phyloP scores from a whole-genome alignment of 2,329 filamentous ascomycete genomes.

The Fusarium veterinarium region DNA sequence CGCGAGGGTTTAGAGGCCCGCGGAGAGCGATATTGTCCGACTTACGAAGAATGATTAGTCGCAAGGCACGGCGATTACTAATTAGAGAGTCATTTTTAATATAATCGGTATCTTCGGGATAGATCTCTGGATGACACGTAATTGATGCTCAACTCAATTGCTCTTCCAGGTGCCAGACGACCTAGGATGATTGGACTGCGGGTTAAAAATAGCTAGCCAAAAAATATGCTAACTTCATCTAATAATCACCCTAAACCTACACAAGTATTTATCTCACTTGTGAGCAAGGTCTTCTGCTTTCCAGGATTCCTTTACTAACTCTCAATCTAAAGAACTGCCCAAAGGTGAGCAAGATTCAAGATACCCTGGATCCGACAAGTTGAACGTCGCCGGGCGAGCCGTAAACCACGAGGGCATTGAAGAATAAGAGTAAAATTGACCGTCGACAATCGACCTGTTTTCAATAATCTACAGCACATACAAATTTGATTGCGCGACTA shows the following conservation, averaged over 20 bases:
- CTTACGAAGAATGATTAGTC: not conserved
- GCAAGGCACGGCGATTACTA: not conserved
- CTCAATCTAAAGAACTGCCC: not conserved
- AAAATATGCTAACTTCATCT: not conserved
- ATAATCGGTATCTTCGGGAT: not conserved
- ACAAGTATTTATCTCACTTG: accelerated
- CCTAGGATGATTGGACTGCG: not conserved
- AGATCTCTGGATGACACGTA: not conserved
- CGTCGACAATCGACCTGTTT: too few species aligned
- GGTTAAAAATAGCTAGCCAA: not conserved
- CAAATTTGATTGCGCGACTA: not conserved
- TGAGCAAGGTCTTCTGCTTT: accelerated
- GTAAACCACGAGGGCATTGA: accelerated
- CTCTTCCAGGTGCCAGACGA: too few species aligned
- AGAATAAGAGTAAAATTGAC: not conserved
- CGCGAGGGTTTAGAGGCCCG: not conserved
- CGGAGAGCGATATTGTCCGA: not conserved
- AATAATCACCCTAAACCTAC: too few species aligned
- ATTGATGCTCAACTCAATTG: not conserved
- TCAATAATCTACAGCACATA: accelerated
- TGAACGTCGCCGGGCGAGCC: not conserved
- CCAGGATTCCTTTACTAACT: too few species aligned
- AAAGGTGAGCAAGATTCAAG: not conserved
- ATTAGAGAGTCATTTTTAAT: not conserved
- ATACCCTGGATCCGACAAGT: too few species aligned